phyloP scores from a whole-genome alignment of 2,329 filamentous ascomycete genomes.

The Eutypa lata region DNA sequence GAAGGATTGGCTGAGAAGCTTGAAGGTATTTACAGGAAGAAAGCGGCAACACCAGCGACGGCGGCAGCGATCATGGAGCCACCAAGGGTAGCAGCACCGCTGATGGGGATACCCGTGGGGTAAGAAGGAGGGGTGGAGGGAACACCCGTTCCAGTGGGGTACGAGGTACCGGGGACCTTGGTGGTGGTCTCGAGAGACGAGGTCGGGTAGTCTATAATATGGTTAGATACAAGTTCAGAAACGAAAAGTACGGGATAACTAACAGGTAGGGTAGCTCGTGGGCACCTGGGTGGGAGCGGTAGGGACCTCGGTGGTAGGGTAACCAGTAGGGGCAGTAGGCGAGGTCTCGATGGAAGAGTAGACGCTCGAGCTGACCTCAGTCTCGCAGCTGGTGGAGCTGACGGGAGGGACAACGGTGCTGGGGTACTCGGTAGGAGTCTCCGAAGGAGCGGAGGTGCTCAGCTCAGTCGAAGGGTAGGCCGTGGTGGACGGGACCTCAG shows the following conservation, averaged over 20 bases:
- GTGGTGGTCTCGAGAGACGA: slow-evolving; percentile 22
- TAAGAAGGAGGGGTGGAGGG: slow-evolving; percentile 29
- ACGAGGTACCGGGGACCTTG: slow-evolving; percentile 1
- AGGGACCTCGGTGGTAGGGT: slow-evolving; percentile 14
- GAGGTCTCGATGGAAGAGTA: background rate
- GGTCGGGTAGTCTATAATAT: background rate
- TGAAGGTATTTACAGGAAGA: slow-evolving; percentile 48
- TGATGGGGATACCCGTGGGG: slow-evolving; percentile 36
- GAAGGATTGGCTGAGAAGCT: slow-evolving; percentile 31
- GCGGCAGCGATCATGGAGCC: slow-evolving; percentile 54
- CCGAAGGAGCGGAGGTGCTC: background rate
- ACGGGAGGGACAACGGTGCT: too few species aligned
- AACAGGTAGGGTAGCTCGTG: background rate
- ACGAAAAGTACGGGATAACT: background rate
- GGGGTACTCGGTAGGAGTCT: background rate
- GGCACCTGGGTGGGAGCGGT: background rate
- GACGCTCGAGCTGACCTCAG: too few species aligned
- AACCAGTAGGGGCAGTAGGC: slow-evolving; percentile 1
- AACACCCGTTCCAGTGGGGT: slow-evolving; percentile 21
- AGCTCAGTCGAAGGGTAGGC: slow-evolving; percentile 20
- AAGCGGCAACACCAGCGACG: slow-evolving; percentile 51
- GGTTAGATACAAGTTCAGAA: background rate
- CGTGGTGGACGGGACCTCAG: slow-evolving; percentile 5
- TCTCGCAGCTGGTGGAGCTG: background rate
- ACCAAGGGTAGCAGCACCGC: slow-evolving; percentile 50